These are phyloP conservation scores for Leucocoprinus sp. DNA, from an alignment of 768 basidiomycete species.

Conservation along the genomic window DNA sequence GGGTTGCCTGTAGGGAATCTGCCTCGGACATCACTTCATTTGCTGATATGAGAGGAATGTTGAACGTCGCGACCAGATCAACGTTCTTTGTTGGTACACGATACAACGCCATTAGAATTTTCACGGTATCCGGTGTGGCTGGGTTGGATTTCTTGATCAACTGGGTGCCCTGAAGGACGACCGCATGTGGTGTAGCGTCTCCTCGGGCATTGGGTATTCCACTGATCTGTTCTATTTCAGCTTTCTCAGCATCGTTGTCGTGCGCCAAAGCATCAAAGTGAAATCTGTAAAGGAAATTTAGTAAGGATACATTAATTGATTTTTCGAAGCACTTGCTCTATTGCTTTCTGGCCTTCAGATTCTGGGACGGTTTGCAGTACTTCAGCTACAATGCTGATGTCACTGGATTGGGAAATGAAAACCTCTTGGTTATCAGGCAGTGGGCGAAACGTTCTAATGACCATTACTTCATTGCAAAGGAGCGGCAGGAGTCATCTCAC, in stretches of 20 bases:
- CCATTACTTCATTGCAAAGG: conserved; percentile 6
- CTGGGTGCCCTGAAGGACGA: conserved; percentile 64
- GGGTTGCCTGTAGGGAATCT: conserved; percentile 26
- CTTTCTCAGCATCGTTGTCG: conserved; percentile 69
- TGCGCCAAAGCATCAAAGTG: conserved; percentile 88
- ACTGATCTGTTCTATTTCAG: conserved; percentile 34
- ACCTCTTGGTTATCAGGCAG: conserved; percentile 96
- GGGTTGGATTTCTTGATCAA: conserved; percentile 70
- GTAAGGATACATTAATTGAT: conserved; percentile 1
- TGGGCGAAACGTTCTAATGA: conserved; percentile 53
- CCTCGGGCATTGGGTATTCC: conserved; percentile 32
- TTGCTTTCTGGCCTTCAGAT: conserved; percentile 50
- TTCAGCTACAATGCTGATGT: conserved; percentile 76
- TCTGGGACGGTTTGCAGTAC: conserved; percentile 66
- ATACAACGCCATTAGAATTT: conserved; percentile 74
- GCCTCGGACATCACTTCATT: conserved; percentile 36
- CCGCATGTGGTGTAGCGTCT: conserved; percentile 48
- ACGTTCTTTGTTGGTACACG: conserved; percentile 61
- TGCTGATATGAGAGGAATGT: conserved; percentile 53
- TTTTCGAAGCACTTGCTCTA: conserved; percentile 41
- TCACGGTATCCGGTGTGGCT: conserved; percentile 52
- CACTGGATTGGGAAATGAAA: conserved; percentile 62
- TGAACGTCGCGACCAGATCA: conserved; percentile 82
- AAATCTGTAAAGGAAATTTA: conserved; percentile 47
- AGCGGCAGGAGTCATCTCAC: conserved; percentile 37